Percentiles rank a stretch among this genome's conserved stretches.
Evolutionary conservation across 2,329 filamentous ascomycete species (phyloP).

Genomic region (Huntiella decipiens): DNA sequence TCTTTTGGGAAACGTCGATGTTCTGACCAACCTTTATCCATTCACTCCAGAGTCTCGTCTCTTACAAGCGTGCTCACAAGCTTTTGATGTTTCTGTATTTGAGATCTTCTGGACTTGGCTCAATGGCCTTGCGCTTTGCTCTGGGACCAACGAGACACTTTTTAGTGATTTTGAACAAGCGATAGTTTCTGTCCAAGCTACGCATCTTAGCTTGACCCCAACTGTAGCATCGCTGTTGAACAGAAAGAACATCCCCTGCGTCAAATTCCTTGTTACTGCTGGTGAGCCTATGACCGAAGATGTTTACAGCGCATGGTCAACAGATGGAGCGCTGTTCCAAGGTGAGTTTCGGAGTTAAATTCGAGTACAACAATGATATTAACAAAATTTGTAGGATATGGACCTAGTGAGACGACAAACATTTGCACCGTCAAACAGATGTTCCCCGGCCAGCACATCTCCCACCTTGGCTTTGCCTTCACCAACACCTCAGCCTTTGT

Average conservation of each 20-base stretch:
- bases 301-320: conserved; percentile 47
- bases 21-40: conserved; percentile 49
- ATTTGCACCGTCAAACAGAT: conserved; percentile 63
- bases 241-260: conserved; percentile 46
- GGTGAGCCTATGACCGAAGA: conserved; percentile 61
- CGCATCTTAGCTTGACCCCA: conserved; percentile 70
- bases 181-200: conserved; percentile 45
- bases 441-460: conserved; percentile 35
- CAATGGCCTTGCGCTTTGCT: conserved; percentile 59
- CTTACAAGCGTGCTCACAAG: conserved; percentile 66
- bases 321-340: conserved; percentile 46
- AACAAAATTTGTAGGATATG: conserved; percentile 35
- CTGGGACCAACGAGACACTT: conserved; percentile 52
- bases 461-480: conserved; percentile 59
- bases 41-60: conserved; percentile 32
- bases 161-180: conserved; percentile 52
- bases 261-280: conserved; percentile 60
- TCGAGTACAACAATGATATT: neutral
- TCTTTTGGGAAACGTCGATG: conserved; percentile 54
- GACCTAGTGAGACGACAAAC: conserved; percentile 72
- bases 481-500: conserved; percentile 61
- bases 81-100: conserved; percentile 76
- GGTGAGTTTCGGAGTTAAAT: conserved; percentile 21
- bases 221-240: conserved; percentile 63
- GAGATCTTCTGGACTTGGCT: conserved; percentile 79